Evolutionary conservation across 2,329 filamentous ascomycete species (phyloP).

Genomic region (Fusarium domesticum): DNA sequence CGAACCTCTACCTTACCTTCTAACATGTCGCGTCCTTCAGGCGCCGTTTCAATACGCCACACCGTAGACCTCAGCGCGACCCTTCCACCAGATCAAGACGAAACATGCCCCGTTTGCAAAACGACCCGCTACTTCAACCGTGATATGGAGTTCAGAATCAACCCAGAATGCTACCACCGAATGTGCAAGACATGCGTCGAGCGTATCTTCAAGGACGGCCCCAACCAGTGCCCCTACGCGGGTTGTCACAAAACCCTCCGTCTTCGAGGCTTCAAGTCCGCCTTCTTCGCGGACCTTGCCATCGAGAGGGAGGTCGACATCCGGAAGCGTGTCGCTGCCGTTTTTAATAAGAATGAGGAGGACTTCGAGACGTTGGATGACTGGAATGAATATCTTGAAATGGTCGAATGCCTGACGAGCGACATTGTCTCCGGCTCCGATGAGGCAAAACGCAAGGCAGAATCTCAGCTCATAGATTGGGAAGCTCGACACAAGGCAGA

Average conservation of each 20-base stretch:
- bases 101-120: constrained; percentile 97
- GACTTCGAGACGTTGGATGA: constrained; percentile 82
- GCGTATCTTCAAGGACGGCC: constrained; percentile 88
- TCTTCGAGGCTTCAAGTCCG: constrained; percentile 76
- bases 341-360: constrained; percentile 85
- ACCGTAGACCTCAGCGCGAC: constrained; percentile 13
- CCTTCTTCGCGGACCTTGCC: constrained; percentile 84
- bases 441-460: constrained; percentile 52
- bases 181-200: constrained; percentile 98
- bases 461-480: constrained; percentile 54
- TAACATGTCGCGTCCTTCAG: constrained; percentile 30
- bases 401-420: constrained; percentile 85
- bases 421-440: constrained; percentile 76
- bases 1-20: not conserved
- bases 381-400: constrained; percentile 93
- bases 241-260: constrained; percentile 85
- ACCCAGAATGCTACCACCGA: constrained; percentile 97
- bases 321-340: constrained; percentile 69
- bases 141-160: constrained; percentile 92
- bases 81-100: constrained; percentile 41
- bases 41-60: constrained; percentile 32
- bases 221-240: constrained; percentile 87
- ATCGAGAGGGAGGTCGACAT: constrained; percentile 96
- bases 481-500: constrained; percentile 68
- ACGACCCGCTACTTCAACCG: constrained; percentile 92